Percentiles rank a stretch among this genome's conserved stretches.
Evolutionary conservation across 352 stramenopile genomes (phyloP).

Genomic region (Phytophthora pistaciae): DNA sequence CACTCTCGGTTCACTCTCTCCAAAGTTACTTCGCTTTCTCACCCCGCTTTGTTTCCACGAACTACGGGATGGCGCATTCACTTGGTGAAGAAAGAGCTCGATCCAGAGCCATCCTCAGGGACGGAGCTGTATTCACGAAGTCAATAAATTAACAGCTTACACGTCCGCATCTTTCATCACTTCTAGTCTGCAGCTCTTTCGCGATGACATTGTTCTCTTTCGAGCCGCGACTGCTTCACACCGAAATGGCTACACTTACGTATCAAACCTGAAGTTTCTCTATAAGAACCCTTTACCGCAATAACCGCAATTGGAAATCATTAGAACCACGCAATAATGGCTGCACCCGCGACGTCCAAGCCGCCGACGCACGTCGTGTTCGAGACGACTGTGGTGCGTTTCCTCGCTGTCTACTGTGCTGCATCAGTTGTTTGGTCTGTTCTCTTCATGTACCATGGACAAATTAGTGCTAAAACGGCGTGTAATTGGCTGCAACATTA

Average conservation of each 20-base stretch:
- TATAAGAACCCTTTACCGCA: not conserved
- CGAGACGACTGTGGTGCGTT: conserved; percentile 80
- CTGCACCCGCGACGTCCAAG: conserved; percentile 24
- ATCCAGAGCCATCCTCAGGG: too few relatives aligned
- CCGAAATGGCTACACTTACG: not conserved
- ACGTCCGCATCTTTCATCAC: too few relatives aligned
- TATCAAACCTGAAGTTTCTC: not conserved
- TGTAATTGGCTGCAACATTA: conserved; percentile 26
- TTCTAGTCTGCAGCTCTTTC: too few relatives aligned
- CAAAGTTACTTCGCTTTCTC: too few relatives aligned
- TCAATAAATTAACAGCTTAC: too few relatives aligned
- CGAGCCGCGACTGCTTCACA: not conserved
- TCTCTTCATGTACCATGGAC: not conserved
- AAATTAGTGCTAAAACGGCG: not conserved
- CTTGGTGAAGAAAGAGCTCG: too few relatives aligned
- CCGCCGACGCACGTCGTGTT: conserved; percentile 86
- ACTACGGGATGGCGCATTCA: too few relatives aligned
- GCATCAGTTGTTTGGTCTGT: not conserved
- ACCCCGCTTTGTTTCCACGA: too few relatives aligned
- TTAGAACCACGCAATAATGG: conserved; percentile 17
- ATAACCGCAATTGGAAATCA: not conserved
- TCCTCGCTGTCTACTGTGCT: not conserved
- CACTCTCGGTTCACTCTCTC: too few relatives aligned
- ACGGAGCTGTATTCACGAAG: too few relatives aligned
- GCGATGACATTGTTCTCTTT: too few relatives aligned